phyloP scores from a whole-genome alignment of 139 green algal genomes.

The Limnomonas spitsbergensis region DNA sequence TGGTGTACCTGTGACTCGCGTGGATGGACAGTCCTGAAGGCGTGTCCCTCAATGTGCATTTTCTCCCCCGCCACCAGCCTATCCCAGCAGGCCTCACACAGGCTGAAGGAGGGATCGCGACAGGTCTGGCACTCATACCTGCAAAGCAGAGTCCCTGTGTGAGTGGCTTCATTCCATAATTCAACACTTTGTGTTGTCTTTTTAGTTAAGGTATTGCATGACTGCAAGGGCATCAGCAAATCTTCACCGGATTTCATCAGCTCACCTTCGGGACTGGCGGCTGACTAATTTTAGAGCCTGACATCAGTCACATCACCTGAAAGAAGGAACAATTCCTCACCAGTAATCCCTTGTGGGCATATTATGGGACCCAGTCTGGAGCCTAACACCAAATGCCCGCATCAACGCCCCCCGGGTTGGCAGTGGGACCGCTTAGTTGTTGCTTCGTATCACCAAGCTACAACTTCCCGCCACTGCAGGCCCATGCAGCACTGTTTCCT shows the following conservation, averaged over 20 bases:
- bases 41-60: not conserved
- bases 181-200: not conserved
- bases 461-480: too few relatives aligned
- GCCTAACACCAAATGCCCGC: too few relatives aligned
- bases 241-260: not conserved
- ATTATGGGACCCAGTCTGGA: too few relatives aligned
- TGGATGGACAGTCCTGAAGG: not conserved
- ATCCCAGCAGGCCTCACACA: slow-evolving; percentile 13
- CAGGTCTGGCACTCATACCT: slow-evolving; percentile 9
- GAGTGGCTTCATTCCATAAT: not conserved
- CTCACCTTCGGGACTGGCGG: not conserved
- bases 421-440: too few relatives aligned
- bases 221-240: not conserved
- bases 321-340: not conserved
- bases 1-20: not conserved
- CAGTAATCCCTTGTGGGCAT: too few relatives aligned
- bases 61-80: not conserved
- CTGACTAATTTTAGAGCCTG: not conserved
- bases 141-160: not conserved
- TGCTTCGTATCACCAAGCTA: too few relatives aligned
- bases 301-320: not conserved
- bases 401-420: too few relatives aligned
- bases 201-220: too few relatives aligned
- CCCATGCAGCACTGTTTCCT: too few relatives aligned
- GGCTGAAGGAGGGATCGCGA: slow-evolving; percentile 1